Conservation (phyloP, 2,329 filamentous ascomycete genomes). For the Scleromitrula shiraiana region DNA sequence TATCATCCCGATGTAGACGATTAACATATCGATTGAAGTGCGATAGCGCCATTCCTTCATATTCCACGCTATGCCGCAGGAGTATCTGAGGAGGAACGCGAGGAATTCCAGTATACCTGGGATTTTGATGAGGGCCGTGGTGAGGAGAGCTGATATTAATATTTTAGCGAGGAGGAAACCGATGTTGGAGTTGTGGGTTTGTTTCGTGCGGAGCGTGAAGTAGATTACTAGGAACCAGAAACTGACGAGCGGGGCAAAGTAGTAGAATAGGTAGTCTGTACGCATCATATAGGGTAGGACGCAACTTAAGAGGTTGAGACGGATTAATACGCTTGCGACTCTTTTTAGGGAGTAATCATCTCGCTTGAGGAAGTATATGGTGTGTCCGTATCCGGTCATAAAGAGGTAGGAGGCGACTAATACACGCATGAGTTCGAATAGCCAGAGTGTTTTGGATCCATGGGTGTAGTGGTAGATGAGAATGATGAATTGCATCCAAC, state of each 20-base stretch:
- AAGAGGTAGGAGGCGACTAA: slow-evolving; percentile 53
- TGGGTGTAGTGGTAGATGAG: slow-evolving; percentile 52
- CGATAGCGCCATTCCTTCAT: slow-evolving; percentile 42
- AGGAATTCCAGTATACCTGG: slow-evolving; percentile 37
- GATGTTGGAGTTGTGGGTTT: slow-evolving; percentile 35
- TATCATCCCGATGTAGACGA: slow-evolving; percentile 49
- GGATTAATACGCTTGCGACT: slow-evolving; percentile 44
- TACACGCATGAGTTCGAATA: slow-evolving; percentile 48
- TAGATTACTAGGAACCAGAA: slow-evolving; percentile 57
- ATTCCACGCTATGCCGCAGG: slow-evolving; percentile 42
- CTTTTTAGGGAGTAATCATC: slow-evolving; percentile 49
- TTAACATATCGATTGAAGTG: slow-evolving; percentile 43
- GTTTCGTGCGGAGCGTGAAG: slow-evolving; percentile 38
- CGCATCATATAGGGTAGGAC: slow-evolving; percentile 47
- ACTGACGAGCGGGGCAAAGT: slow-evolving; percentile 49
- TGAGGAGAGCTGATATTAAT: slow-evolving; percentile 35
- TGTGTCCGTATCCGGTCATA: slow-evolving; percentile 54
- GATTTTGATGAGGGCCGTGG: slow-evolving; percentile 31
- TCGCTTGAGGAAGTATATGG: slow-evolving; percentile 48
- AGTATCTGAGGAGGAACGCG: slow-evolving; percentile 31
- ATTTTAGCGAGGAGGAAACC: slow-evolving; percentile 41
- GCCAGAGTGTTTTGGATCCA: slow-evolving; percentile 40
- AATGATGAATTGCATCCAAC: slow-evolving; percentile 51
- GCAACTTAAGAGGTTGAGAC: slow-evolving; percentile 48
- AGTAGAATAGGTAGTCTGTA: slow-evolving; percentile 48